A percentile compares a stretch with the other conserved stretches of the same genome.
Evolutionary conservation across 2,329 filamentous ascomycete genomes (phyloP).

Genomic region (Pezizomycotina sp.): DNA sequence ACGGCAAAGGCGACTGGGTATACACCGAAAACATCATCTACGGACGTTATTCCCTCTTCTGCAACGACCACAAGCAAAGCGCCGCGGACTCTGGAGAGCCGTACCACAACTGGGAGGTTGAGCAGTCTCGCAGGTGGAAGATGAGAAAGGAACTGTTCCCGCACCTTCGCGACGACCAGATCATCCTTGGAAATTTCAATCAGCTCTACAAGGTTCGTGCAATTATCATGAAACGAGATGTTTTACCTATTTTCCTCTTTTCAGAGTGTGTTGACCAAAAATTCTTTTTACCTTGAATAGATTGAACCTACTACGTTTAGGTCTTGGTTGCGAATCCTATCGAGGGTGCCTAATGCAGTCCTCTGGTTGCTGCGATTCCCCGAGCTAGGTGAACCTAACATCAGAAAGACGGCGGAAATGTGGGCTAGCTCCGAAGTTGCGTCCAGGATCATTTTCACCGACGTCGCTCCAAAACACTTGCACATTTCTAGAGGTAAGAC

Average conservation of each 20-base stretch:
- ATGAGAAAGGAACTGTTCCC: slow-evolving; percentile 93
- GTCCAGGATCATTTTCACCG: slow-evolving; percentile 77
- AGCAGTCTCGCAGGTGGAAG: slow-evolving; percentile 65
- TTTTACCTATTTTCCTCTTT: background rate
- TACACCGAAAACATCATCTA: slow-evolving; percentile 96
- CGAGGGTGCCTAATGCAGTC: slow-evolving; percentile 68
- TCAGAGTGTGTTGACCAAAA: slow-evolving; percentile 2
- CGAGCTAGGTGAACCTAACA: slow-evolving; percentile 73
- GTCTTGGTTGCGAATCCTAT: slow-evolving; percentile 82
- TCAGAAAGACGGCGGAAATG: slow-evolving; percentile 57
- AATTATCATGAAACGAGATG: slow-evolving; percentile 2
- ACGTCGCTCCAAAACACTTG: slow-evolving; percentile 85
- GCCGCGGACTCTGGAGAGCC: slow-evolving; percentile 54
- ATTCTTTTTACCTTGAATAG: slow-evolving; percentile 34
- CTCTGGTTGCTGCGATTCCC: slow-evolving; percentile 96
- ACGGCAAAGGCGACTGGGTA: slow-evolving; percentile 64
- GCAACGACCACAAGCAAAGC: slow-evolving; percentile 89
- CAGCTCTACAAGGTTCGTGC: slow-evolving; percentile 80
- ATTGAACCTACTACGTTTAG: slow-evolving; percentile 96
- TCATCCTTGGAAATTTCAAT: slow-evolving; percentile 96
- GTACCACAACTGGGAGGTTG: slow-evolving; percentile 61
- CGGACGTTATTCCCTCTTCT: slow-evolving; percentile 90
- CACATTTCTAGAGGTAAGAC: slow-evolving; percentile 87
- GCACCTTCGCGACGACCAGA: slow-evolving; percentile 56
- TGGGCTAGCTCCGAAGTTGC: slow-evolving; percentile 83